Evolutionary conservation across 345 rosid species (phyloP).

Genomic region (Murraya paniculata): DNA sequence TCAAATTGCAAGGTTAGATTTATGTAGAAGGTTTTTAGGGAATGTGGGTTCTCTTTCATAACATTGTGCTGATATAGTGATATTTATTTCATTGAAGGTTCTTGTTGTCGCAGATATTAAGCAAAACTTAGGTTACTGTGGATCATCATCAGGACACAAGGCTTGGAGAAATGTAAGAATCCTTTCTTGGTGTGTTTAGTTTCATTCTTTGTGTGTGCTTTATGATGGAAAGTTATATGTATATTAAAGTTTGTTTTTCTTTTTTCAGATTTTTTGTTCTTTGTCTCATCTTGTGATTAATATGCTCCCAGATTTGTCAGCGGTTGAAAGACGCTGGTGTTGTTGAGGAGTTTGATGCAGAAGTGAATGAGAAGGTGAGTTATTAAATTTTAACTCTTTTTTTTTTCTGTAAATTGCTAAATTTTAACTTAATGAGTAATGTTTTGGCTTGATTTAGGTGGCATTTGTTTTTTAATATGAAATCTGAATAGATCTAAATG

Average conservation of each 20-base stretch:
- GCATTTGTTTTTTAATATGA: neutral
- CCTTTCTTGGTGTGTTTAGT: neutral
- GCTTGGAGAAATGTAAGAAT: conserved; percentile 81
- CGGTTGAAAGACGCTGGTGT: conserved; percentile 75
- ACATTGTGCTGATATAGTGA: conserved; percentile 9
- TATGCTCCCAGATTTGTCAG: conserved; percentile 51
- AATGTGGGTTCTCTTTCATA: neutral
- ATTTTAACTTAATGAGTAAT: neutral
- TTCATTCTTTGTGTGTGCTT: conserved; percentile 1
- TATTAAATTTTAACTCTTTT: neutral
- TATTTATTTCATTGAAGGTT: conserved; percentile 53
- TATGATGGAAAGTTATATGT: neutral
- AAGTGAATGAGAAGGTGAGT: conserved; percentile 72
- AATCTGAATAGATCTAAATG: neutral
- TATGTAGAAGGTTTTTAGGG: neutral
- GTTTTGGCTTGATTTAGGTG: neutral
- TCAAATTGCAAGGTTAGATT: no score
- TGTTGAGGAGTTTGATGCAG: conserved; percentile 73
- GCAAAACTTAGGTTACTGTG: conserved; percentile 69
- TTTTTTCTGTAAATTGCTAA: no score
- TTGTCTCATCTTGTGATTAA: conserved; percentile 20
- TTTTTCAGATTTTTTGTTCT: conserved; percentile 1
- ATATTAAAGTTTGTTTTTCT: neutral
- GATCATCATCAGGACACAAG: conserved; percentile 55
- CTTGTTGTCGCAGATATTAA: conserved; percentile 89